Base-by-base conservation (phyloP, 768 basidiomycete species). In the Mrakia frigida region DNA sequence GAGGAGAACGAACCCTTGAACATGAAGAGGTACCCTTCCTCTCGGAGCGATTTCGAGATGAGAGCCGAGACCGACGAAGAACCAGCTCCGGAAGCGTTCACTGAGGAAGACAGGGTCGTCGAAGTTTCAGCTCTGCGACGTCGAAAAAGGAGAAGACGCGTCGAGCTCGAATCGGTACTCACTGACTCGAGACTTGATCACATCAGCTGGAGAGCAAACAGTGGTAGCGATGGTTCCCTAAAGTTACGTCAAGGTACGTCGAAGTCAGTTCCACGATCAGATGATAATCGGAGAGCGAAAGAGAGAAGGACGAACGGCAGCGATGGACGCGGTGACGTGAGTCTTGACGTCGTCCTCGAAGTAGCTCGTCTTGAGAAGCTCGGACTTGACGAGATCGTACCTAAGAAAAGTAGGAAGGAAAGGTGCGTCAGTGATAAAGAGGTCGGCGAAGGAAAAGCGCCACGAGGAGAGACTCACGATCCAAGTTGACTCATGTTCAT, bases 401-500 rank as follows among this genome's bases (percentile, higher is more conserved):
- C 56, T 94, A 14, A 41, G 39, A 41, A 5, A 11, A 41, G 11
- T 5, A 11, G 39, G 18, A 14, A 16, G 14, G 21, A 3, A 6
- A 50, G 6, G 18, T 43, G 11, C 10, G 46, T 50, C 46, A 50
- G 46, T 21, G 18, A 2, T n/a, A n/a, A n/a, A n/a, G n/a, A n/a
- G n/a, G n/a, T n/a, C n/a, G n/a, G n/a, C n/a, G 28, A 59, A 59
- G 56, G 23, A 16, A 33, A 16, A n/a, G n/a, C 33, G 70, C 65
- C 18, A 53, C 6, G 35, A 25, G 7, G 35, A 70, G 39, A 18
- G 33, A 86, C 91, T 82, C 82, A 92, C 89, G 92, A 92, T 1
- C 92, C 93, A 33, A 94, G 88, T 82, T 95, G 93, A 85, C 90
- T 91, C 69, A 92, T 92, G 82, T 94, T 95, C 93, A 94, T 94